Base-by-base conservation (phyloP, 148 eudicot genomes). In the Chenopodium album region DNA sequence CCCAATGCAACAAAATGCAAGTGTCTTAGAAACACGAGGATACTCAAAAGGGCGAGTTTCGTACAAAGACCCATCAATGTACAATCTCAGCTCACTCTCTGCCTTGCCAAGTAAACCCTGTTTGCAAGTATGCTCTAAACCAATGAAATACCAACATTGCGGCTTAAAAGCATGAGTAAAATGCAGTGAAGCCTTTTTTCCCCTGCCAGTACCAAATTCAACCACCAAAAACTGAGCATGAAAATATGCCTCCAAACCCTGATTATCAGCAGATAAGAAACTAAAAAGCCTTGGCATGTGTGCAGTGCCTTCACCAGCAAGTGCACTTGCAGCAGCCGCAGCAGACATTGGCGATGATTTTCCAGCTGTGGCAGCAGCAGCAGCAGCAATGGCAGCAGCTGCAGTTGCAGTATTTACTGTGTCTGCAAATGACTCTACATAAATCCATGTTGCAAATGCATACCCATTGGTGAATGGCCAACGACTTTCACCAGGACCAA, bases 161-260 rank as follows among this genome's bases (percentile, higher is more conserved):
- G 99, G 94, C 89, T 97, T 97, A 83, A 97, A 97, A 56, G 99
- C 97, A 89, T 94, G 98, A 66, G 98, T 97, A 79, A 97, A 97
- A 90, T 97, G 99, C 88, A 97, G 85, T 41, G 97, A 92, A 77
- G 97, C 89, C 81, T 97, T 97, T 90, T 89, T 94, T 77, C 98
- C 99, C 90, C 82, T 92, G 56, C 97, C 98, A 84, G 92, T 90
- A 77, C 97, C 96, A 83, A 93, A 88, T 87, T 94, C 99, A 83
- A 97, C 94, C 69, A 94, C 99, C 90, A 97, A 88, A 91, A 97
- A 94, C 84, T 97, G 99, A 75, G 99, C 99, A 87, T 97, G 99
- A 80, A 97, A 97, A 85, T 97, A 97, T 47, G 99, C 99, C 84
- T 97, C 99, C 85, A 97, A 89, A 78, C 97, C 96, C 85, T 90